Base-by-base conservation (phyloP, 2,329 filamentous ascomycete genomes). In the Aspergillus pseudoterreus region DNA sequence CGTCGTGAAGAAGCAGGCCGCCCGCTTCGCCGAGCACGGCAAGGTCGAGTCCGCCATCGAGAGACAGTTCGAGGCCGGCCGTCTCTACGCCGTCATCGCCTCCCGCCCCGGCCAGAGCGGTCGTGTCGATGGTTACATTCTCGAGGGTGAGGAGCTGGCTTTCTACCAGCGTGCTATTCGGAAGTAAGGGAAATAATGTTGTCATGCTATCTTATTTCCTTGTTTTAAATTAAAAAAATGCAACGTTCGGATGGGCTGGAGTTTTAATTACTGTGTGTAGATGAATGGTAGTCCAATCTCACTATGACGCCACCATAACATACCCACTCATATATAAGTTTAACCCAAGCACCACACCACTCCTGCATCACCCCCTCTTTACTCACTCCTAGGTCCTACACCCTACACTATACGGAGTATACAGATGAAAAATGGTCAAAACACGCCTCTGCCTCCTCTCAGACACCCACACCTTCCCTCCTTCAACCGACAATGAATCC, bases 151-250 rank as follows among this genome's bases (percentile, higher is more conserved):
- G 79, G 94, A 99, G 86, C 85, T 99, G 72, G 91, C 92, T 78
- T 99, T 99, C 89, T 99, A 99, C 90, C 92, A 96, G 87, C 89
- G 89, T 82, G 92, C 92, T 81, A 90, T 97, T 78, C 89, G 94
- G 86, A 97, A 96, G 85, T 97, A 96, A 82, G 83, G 67, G 57
- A 62, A 57, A 63, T 57, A 61, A 21, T 42, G 15, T 38, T n/a
- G 35, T 38, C 14, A 38, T 17, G 35, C 14, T 42, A 6, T 19
- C 39, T 42, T 42, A 15, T 42, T 42, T 21, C 19, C 19, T 42
- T 22, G n/a, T 42, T 42, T 42, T 42, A 42, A 42, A 42, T 42
- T 42, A 42, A 42, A 42, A 42, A 42, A 42, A 42, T 42, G 39
- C 39, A 42, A 42, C 19, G 35, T 42, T 42, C 19, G 39, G 39